Base-by-base conservation (phyloP, 306 rosid genomes). In the Citrullus colocynthis region DNA sequence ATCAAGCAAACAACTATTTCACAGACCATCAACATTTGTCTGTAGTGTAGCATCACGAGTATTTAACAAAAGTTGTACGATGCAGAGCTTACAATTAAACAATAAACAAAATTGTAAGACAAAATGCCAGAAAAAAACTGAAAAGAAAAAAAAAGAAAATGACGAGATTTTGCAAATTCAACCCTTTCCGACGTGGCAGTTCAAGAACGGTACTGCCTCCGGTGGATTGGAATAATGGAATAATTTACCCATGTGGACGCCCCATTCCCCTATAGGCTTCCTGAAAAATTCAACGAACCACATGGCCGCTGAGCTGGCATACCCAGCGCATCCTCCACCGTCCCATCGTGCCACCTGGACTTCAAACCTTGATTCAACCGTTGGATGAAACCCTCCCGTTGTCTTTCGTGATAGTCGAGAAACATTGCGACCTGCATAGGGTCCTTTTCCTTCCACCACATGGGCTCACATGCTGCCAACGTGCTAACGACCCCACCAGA, bases 301-400 rank as follows among this genome's bases (percentile, higher is more conserved):
- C 89, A 86, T 75, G 80, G 71, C 69, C 56, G 67, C 75, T 76
- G 77, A 51, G 42, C 59, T 45, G 89, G 67, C 44, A 84, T 18
- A 3, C 89, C 90, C 24, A 88, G 41, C 32, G 83, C 83, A 70
- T 86, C 88, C 57, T 81, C 90, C 34, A 83, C 85, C 75, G 81
- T 76, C 57, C 14, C 63, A 81, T 87, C 87, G 7, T 83, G 83
- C 92, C 96, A 93, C 82, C 87, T 83, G 64, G 85, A 82, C 30
- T 28, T 85, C 87, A 91, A 9, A 4, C 79, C 90, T 75, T 77
- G 80, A 75, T 88, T 91, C 86, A 89, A 18, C 85, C 92, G 92
- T 88, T 51, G 88, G 91, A 93, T 85, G 85, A 93, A 89, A 5
- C 97, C 95, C 49, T 79, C 65, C 4, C 45, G 67, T 7, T 34